Percentiles rank a stretch among this genome's conserved stretches.
Conservation (phyloP, 1,284 basidiomycete species). For the Irpex sp. region DNA sequence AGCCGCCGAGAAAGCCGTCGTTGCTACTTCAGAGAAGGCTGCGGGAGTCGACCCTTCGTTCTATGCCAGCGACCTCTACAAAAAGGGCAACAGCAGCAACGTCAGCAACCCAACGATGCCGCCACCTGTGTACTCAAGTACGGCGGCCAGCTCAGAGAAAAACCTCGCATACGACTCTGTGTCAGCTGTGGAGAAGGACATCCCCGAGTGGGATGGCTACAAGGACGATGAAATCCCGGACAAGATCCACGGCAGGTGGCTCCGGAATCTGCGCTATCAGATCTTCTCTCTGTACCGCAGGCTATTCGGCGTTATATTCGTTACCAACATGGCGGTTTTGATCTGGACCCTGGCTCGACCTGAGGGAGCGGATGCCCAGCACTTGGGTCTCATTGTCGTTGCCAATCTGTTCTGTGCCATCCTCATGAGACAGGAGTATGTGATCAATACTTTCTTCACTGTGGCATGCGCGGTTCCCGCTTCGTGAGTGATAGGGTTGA, state of each 20-base stretch:
- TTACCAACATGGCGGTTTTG: constrained; percentile 50
- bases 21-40: constrained; percentile 4
- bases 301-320: constrained; percentile 53
- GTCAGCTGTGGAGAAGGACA: constrained; percentile 23
- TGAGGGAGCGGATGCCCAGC: constrained; percentile 38
- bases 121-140: constrained; percentile 19
- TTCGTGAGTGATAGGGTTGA: constrained; percentile 32
- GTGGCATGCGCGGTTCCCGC: constrained; percentile 45
- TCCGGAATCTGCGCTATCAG: constrained; percentile 51
- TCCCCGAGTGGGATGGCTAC: constrained; percentile 46
- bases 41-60: constrained; percentile 14
- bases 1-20: not conserved
- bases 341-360: constrained; percentile 37
- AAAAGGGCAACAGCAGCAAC: constrained; percentile 12
- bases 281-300: constrained; percentile 55
- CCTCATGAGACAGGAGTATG: constrained; percentile 61
- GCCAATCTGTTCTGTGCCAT: constrained; percentile 53
- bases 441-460: constrained; percentile 54
- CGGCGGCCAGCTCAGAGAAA: constrained; percentile 16
- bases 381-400: constrained; percentile 46
- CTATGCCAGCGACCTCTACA: constrained; percentile 21
- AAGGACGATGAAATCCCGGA: constrained; percentile 45
- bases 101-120: constrained; percentile 8
- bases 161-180: constrained; percentile 12
- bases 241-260: constrained; percentile 42